Base-by-base conservation (phyloP, 2,329 filamentous ascomycete species). In the Xylaria sp. region DNA sequence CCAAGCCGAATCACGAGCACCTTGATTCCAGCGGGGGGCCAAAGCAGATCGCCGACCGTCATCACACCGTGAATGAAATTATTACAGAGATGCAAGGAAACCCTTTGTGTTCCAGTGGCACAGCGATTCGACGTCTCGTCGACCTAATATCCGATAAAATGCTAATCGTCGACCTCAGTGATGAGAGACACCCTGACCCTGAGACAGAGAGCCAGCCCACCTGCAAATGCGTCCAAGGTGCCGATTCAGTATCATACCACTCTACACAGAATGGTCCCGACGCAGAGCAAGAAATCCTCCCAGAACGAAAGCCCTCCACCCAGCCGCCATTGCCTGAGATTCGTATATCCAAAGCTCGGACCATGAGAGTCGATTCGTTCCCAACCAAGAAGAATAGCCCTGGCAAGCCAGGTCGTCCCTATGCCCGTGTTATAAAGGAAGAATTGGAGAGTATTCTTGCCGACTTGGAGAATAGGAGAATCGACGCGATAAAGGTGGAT, bases 371-470 rank as follows among this genome's bases (percentile, higher is more conserved):
- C 47, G 10, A 17, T 23, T 9, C 21, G 2, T 3, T 13, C 17
- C n/a, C 35, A 15, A 23, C n/a, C n/a, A 5, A 31, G 23, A 52
- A 40, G 10, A 4, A 17, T 8, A 41, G n/a, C 35, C 3, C 23
- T 15, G 21, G 35, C 35, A 52, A 52, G 35, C 33, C 21, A 19
- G 19, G 52, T 19, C 52, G 52, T 15, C 27, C 40, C 27, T 44
- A 54, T 37, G 52, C 52, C 19, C 40, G 52, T 27, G 17, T 35
- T 37, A 46, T 54, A 15, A 54, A 27, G 21, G 52, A 44, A 35
- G 52, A 54, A 37, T 25, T 54, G 19, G 40, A 54, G 40, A 54
- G 40, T 3, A 54, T 54, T 37, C 40, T 54, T 27, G 19, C 29
- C 4, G 7, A n/a, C 1, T 37, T 54, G 23, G 52, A 54, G 15